phyloP scores from a whole-genome alignment of 1,284 basidiomycete species.

The Sporisorium exsertum region DNA sequence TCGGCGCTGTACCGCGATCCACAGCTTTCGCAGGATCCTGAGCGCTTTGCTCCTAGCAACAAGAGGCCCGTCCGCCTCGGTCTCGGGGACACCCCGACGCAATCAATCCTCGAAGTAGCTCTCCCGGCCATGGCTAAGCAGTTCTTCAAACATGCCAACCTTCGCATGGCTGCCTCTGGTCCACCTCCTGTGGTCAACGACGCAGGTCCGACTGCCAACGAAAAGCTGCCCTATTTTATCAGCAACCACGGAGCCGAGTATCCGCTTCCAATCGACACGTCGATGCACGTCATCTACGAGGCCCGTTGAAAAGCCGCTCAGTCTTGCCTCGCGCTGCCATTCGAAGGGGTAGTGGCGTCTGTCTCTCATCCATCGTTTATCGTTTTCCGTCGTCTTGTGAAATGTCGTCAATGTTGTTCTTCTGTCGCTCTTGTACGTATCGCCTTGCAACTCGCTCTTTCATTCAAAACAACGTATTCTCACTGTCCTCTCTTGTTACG shows the following conservation, averaged over 20 bases:
- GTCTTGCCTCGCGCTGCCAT: not conserved
- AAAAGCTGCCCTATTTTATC: conserved; percentile 43
- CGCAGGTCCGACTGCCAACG: conserved; percentile 23
- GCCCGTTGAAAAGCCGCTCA: conserved; percentile 5
- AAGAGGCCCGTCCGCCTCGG: conserved; percentile 35
- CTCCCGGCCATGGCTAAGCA: conserved; percentile 49
- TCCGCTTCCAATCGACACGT: conserved; percentile 46
- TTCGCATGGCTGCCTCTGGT: conserved; percentile 43
- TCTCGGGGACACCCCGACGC: conserved; percentile 42
- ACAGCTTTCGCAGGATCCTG: conserved; percentile 31
- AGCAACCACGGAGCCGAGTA: conserved; percentile 36
- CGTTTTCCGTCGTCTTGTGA: not conserved
- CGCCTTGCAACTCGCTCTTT: conserved; percentile 11
- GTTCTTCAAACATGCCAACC: conserved; percentile 39
- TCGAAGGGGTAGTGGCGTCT: not conserved
- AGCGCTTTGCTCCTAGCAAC: conserved; percentile 23
- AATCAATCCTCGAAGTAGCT: conserved; percentile 40
- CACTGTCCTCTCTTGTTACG: not conserved
- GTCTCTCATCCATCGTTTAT: not conserved
- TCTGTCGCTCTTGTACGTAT: not conserved
- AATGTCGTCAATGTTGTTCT: conserved; percentile 4
- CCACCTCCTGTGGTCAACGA: conserved; percentile 39
- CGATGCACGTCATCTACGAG: conserved; percentile 49
- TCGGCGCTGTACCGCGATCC: conserved; percentile 46
- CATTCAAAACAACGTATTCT: conserved; percentile 8